These are phyloP conservation scores for Neurospora sp. DNA, from an alignment of 2,329 filamentous ascomycete genomes.

Conservation along the genomic window DNA sequence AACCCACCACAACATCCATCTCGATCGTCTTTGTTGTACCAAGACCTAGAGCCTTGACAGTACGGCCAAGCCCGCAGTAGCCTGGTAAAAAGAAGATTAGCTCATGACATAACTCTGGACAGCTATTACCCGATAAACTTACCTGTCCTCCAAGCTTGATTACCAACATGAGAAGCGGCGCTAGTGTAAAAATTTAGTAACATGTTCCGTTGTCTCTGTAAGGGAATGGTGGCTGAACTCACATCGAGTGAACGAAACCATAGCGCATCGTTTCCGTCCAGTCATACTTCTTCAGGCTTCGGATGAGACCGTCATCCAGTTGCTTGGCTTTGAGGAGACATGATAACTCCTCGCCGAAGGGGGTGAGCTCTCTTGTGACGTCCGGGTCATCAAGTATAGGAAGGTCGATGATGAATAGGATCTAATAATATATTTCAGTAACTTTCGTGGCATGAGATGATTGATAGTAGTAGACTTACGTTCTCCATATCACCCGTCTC, in stretches of 20 bases:
- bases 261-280: conserved; percentile 63
- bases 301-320: conserved; percentile 53
- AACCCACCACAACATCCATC: conserved; percentile 62
- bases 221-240: conserved; percentile 23
- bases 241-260: conserved; percentile 82
- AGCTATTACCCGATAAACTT: conserved; percentile 9
- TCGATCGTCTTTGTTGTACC: conserved; percentile 44
- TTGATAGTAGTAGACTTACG: conserved; percentile 32
- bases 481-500: conserved; percentile 81
- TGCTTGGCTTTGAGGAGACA: conserved; percentile 61
- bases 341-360: conserved; percentile 61
- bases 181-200: conserved; percentile 23
- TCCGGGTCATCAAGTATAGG: conserved; percentile 42
- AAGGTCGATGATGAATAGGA: conserved; percentile 86
- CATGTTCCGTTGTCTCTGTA: neutral
- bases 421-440: conserved; percentile 32
- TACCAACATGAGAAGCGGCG: conserved; percentile 42
- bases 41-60: conserved; percentile 56
- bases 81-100: conserved; percentile 34
- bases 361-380: conserved; percentile 22
- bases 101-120: neutral
- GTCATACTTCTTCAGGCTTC: conserved; percentile 69
- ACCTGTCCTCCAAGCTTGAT: conserved; percentile 35
- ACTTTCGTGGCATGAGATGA: neutral
- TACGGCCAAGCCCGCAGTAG: conserved; percentile 61